Evolutionary conservation across 305 asterid species (phyloP).

Genomic region (Solanum hybrid): DNA sequence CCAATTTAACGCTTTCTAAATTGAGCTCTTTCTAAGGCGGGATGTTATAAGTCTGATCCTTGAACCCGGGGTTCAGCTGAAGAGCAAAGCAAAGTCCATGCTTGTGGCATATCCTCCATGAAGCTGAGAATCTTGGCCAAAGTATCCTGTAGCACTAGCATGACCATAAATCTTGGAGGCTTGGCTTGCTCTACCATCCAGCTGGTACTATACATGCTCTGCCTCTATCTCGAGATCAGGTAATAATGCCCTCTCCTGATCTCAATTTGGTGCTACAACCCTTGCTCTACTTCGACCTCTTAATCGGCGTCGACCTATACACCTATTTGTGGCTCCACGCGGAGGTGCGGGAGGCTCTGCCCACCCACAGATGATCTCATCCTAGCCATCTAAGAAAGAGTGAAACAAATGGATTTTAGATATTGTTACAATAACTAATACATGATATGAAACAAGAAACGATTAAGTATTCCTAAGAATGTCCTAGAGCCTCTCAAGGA

Average conservation of each 20-base stretch:
- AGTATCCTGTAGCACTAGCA: background rate
- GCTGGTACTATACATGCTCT: background rate
- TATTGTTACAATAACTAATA: background rate
- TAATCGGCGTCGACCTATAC: background rate
- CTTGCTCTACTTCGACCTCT: too few species aligned
- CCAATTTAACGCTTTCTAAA: too few species aligned
- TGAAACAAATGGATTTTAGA: background rate
- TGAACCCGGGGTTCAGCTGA: background rate
- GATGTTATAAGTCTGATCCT: background rate
- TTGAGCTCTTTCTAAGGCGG: background rate
- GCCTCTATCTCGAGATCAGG: background rate
- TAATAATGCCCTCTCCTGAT: background rate
- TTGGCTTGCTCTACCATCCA: background rate
- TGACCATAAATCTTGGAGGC: background rate
- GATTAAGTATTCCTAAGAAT: background rate
- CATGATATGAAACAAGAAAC: background rate
- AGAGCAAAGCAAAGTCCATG: background rate
- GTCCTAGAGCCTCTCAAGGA: background rate
- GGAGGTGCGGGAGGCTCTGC: background rate
- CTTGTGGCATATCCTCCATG: background rate
- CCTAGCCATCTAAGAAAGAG: background rate
- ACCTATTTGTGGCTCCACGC: background rate
- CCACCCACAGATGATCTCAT: background rate
- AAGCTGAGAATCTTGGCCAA: background rate
- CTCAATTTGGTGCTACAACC: background rate